Evolutionary conservation across 179 eudicot species (phyloP), one percentile per base, ranked within the genome.

Genomic region (Beta corolliflora): DNA sequence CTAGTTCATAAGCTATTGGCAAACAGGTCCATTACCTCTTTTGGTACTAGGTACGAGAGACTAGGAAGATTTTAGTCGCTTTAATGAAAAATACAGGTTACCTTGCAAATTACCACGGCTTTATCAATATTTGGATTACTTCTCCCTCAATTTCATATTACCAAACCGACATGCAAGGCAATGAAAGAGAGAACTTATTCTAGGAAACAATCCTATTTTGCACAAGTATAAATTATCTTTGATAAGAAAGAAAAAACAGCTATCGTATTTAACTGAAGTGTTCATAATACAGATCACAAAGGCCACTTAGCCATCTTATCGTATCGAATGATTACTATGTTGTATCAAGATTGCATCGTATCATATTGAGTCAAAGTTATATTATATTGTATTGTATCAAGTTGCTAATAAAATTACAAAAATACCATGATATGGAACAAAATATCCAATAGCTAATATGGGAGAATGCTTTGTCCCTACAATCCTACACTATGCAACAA

Each of bases 61-160:
- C 63, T 75, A 78, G 77, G 31, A 75, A 44, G 36, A 79, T 75
- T 55, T 29, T 54, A 56, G 86, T 25, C 75, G 68, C 55, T 18
- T 61, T 74, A n/a, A 46, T 19, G n/a, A 31, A 48, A 18, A 21
- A 16, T 61, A 46, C 70, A 71, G 60, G 31, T 69, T 45, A 10
- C 71, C 44, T 41, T 65, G 71, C 76, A 45, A 44, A 56, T 12
- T 23, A 19, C 23, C 16, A 41, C 54, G 55, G 56, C 44, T 65
- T 8, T 46, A 21, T 63, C 45, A 21, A 23, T 63, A 19, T 52
- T 36, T 7, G 14, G 55, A 45, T 46, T 64, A 50, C 23, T 21
- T n/a, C 25, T 70, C 10, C 31, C 7, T 61, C 13, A 0, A 10
- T 61, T 61, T 25, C 29, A 2, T 61, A 21, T 7, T 61, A 61